These are phyloP conservation scores for Heimioporus sp. DNA, from an alignment of 768 basidiomycete genomes.

Conservation along the genomic window DNA sequence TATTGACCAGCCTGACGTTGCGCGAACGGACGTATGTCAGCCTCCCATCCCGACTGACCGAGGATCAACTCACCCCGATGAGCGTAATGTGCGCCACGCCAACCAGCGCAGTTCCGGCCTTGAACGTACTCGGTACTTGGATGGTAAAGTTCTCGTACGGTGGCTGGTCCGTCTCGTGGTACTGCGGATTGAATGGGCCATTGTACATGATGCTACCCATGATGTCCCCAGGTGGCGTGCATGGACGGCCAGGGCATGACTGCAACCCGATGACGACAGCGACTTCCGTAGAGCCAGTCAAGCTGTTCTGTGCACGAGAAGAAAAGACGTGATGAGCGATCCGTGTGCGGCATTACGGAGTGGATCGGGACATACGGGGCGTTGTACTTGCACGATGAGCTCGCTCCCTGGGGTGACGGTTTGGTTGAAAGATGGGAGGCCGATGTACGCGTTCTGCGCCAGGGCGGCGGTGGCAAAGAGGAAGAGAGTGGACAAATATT, in stretches of 20 bases:
- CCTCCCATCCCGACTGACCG: background rate
- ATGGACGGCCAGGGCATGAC: slow-evolving; percentile 34
- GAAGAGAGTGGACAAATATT: slow-evolving; percentile 11
- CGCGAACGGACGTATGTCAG: background rate
- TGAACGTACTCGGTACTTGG: slow-evolving; percentile 31
- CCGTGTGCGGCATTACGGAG: background rate
- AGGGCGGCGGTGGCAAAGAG: slow-evolving; percentile 34
- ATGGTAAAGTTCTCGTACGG: slow-evolving; percentile 49
- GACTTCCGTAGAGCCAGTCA: slow-evolving; percentile 42
- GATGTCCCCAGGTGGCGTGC: slow-evolving; percentile 22
- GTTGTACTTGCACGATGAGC: slow-evolving; percentile 45
- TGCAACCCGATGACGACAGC: slow-evolving; percentile 45
- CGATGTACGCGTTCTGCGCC: slow-evolving; percentile 43
- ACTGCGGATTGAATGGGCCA: slow-evolving; percentile 41
- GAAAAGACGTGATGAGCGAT: background rate
- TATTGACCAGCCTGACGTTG: slow-evolving; percentile 29
- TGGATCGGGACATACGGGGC: slow-evolving; percentile 36
- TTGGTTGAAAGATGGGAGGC: slow-evolving; percentile 31
- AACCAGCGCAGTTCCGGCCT: slow-evolving; percentile 34
- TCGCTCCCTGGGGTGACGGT: slow-evolving; percentile 36
- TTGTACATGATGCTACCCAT: slow-evolving; percentile 48
- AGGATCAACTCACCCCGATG: slow-evolving; percentile 38
- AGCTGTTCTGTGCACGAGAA: slow-evolving; percentile 26
- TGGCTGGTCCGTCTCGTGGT: slow-evolving; percentile 24
- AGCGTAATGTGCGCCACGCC: slow-evolving; percentile 38